phyloP scores from a whole-genome alignment of 2,329 filamentous ascomycete genomes.

The Trichoderma gracile region DNA sequence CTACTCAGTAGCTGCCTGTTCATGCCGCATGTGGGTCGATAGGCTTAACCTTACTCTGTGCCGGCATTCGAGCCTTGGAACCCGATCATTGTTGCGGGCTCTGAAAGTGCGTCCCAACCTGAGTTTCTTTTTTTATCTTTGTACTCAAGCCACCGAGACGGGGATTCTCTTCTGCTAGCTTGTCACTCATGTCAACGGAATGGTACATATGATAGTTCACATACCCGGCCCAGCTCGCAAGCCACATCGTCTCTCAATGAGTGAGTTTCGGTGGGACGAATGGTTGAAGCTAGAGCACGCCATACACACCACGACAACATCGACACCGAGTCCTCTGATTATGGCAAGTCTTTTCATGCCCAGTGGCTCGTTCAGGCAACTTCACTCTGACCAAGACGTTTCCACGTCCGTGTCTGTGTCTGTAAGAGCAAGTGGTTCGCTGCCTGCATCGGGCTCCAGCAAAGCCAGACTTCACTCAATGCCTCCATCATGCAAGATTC shows the following conservation, averaged over 20 bases:
- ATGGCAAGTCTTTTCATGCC: neutral
- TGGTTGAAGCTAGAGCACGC: slow-evolving; percentile 14
- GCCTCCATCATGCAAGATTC: neutral
- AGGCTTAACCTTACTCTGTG: neutral
- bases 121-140: neutral
- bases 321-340: slow-evolving; percentile 8
- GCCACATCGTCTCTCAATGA: neutral
- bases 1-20: slow-evolving; percentile 13
- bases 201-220: slow-evolving; percentile 11
- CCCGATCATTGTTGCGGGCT: slow-evolving; percentile 4
- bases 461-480: neutral
- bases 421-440: neutral
- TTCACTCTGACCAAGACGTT: neutral
- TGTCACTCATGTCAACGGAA: neutral
- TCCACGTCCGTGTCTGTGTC: neutral
- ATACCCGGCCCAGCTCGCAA: neutral
- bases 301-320: slow-evolving; percentile 3
- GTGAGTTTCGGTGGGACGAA: neutral
- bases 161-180: neutral
- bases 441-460: neutral
- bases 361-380: neutral
- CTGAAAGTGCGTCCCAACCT: slow-evolving; percentile 1
- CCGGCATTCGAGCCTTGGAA: slow-evolving; percentile 5
- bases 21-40: slow-evolving; percentile 15
- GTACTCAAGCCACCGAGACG: neutral